These are phyloP conservation scores for Sugiyamaella novakii DNA, from an alignment of 1,139 yeast genomes.

Conservation along the genomic window DNA sequence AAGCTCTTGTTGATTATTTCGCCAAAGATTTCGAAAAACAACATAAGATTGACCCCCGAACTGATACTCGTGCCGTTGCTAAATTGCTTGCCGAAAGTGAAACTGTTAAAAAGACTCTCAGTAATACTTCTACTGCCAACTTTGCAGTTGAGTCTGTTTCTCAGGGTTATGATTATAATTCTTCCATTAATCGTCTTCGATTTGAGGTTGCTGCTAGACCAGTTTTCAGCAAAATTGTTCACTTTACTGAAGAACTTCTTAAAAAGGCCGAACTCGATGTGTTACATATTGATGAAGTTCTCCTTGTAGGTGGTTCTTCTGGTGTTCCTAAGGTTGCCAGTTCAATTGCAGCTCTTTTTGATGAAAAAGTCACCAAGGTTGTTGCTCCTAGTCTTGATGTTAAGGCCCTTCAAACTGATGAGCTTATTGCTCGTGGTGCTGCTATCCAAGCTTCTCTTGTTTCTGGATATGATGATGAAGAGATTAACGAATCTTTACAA, in stretches of 20 bases:
- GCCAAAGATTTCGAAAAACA: constrained; percentile 95
- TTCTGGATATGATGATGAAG: constrained; percentile 82
- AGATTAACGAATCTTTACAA: constrained; percentile 79
- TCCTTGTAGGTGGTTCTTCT: constrained; percentile 92
- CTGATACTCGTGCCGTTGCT: constrained; percentile 80
- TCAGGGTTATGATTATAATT: constrained; percentile 91
- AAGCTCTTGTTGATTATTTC: constrained; percentile 75
- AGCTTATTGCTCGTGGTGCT: constrained; percentile 91
- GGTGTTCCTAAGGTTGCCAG: constrained; percentile 88
- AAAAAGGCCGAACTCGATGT: constrained; percentile 82
- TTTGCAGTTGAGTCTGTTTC: constrained; percentile 95
- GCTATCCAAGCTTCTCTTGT: constrained; percentile 94
- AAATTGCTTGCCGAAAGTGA: constrained; percentile 85
- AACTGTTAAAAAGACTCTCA: constrained; percentile 85
- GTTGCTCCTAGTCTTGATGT: constrained; percentile 76
- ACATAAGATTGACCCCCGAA: constrained; percentile 76
- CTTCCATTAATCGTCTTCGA: constrained; percentile 90
- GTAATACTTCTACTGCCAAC: constrained; percentile 85
- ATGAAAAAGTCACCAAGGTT: constrained; percentile 72
- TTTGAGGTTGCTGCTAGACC: constrained; percentile 85
- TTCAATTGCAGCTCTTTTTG: constrained; percentile 69
- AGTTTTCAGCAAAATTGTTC: constrained; percentile 72
- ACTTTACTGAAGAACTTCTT: constrained; percentile 73
- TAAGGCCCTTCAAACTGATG: constrained; percentile 85
- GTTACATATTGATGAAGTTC: constrained; percentile 85